A percentile compares a stretch with the other conserved stretches of the same genome.
These are phyloP conservation scores for Pseudoperonospora humuli DNA, from an alignment of 352 stramenopile species.

Conservation along the genomic window DNA sequence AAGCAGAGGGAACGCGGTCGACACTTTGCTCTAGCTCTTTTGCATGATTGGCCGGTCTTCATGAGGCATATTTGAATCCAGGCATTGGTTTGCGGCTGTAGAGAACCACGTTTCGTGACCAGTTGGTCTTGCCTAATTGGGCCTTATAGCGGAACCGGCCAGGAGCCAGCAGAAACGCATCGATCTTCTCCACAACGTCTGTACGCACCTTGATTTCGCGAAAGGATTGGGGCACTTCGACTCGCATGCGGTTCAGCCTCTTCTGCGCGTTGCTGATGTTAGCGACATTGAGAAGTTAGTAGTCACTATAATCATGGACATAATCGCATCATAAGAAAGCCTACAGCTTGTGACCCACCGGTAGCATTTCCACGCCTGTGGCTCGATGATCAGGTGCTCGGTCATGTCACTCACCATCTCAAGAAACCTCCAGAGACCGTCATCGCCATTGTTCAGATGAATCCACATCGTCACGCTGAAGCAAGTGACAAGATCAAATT, in stretches of 20 bases:
- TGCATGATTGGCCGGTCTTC: background rate
- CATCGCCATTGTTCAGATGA: slow-evolving; percentile 79
- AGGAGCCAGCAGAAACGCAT: slow-evolving; percentile 45
- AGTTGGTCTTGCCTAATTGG: slow-evolving; percentile 73
- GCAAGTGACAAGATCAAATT: slow-evolving; percentile 67
- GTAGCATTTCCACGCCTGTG: slow-evolving; percentile 83
- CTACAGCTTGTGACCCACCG: slow-evolving; percentile 29
- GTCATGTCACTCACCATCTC: slow-evolving; percentile 51
- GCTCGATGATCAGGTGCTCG: slow-evolving; percentile 69
- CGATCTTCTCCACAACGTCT: slow-evolving; percentile 60
- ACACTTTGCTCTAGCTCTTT: slow-evolving; percentile 5
- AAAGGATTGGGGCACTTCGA: slow-evolving; percentile 52
- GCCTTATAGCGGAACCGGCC: slow-evolving; percentile 58
- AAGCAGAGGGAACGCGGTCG: background rate
- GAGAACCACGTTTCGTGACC: slow-evolving; percentile 59
- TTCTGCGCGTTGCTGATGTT: slow-evolving; percentile 54
- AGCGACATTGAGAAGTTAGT: slow-evolving; percentile 1
- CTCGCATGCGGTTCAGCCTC: slow-evolving; percentile 44
- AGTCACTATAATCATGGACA: background rate
- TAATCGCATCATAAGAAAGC: background rate
- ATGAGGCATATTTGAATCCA: slow-evolving; percentile 32
- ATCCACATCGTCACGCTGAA: slow-evolving; percentile 88
- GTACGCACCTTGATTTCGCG: slow-evolving; percentile 45
- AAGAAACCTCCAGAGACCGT: slow-evolving; percentile 67
- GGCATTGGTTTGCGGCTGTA: slow-evolving; percentile 52